phyloP scores from a whole-genome alignment of 768 basidiomycete genomes.

The Mycena pura region DNA sequence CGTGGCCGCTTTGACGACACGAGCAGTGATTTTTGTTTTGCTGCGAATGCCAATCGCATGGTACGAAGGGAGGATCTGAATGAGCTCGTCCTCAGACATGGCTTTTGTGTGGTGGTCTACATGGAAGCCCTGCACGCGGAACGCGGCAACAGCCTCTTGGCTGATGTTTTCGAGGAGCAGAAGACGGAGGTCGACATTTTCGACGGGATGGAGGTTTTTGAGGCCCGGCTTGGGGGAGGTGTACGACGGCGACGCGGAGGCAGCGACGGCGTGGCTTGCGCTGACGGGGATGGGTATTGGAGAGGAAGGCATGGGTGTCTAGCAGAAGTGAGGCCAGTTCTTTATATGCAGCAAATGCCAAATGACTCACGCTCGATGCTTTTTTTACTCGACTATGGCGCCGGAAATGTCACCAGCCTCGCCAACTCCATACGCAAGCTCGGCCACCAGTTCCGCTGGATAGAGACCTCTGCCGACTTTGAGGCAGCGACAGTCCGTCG shows the following conservation, averaged over 20 bases:
- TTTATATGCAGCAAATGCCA: no score
- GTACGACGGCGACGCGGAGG: constrained; percentile 61
- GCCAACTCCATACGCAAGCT: constrained; percentile 89
- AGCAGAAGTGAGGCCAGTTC: not conserved
- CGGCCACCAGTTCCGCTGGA: constrained; percentile 90
- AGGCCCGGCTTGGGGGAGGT: constrained; percentile 38
- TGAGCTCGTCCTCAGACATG: constrained; percentile 91
- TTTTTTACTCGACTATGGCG: constrained; percentile 96
- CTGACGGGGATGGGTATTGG: constrained; percentile 54
- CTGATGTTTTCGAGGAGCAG: constrained; percentile 96
- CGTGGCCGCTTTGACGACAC: constrained; percentile 84
- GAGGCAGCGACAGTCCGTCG: constrained; percentile 76
- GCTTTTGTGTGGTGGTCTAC: constrained; percentile 90
- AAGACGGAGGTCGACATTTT: constrained; percentile 81
- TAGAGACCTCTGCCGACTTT: constrained; percentile 81
- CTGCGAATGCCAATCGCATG: constrained; percentile 96
- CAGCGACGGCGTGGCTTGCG: constrained; percentile 44
- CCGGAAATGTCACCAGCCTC: constrained; percentile 92
- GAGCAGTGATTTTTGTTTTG: constrained; percentile 95
- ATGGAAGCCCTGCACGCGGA: constrained; percentile 85
- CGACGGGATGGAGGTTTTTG: constrained; percentile 80
- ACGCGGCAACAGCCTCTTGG: constrained; percentile 81
- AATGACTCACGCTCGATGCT: constrained; percentile 41
- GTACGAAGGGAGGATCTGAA: constrained; percentile 81
- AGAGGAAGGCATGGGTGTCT: constrained; percentile 50